Conservation (phyloP, 805 yeast species). For the Clavispora santaluciae region DNA sequence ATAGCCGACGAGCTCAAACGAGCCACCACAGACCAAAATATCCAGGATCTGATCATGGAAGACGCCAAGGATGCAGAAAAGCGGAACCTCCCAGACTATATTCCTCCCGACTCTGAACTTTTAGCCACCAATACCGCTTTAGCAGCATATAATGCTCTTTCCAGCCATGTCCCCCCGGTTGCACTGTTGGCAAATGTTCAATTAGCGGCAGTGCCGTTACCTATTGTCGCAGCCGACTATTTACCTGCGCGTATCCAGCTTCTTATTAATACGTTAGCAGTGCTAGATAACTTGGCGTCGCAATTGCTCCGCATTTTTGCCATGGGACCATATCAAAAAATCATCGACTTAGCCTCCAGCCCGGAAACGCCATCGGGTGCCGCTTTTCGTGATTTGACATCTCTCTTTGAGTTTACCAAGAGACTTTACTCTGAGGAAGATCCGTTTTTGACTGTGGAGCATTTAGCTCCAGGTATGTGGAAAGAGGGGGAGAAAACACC, state of each 20-base stretch:
- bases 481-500: slow-evolving; percentile 59
- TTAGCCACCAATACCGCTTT: slow-evolving; percentile 36
- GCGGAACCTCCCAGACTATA: slow-evolving; percentile 5
- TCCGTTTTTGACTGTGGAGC: slow-evolving; percentile 66
- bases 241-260: slow-evolving; percentile 61
- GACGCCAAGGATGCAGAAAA: neutral
- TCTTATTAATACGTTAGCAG: slow-evolving; percentile 63
- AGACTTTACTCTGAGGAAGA: slow-evolving; percentile 63
- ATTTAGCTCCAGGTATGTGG: slow-evolving; percentile 70
- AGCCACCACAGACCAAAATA: slow-evolving; percentile 21
- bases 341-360: slow-evolving; percentile 63
- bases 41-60: neutral
- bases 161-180: slow-evolving; percentile 34
- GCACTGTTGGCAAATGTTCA: slow-evolving; percentile 42
- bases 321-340: slow-evolving; percentile 69
- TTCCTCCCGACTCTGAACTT: slow-evolving; percentile 41
- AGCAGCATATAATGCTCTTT: slow-evolving; percentile 39
- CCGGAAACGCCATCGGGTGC: slow-evolving; percentile 62
- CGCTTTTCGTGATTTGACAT: slow-evolving; percentile 63
- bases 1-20: slow-evolving; percentile 30
- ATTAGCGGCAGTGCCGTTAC: slow-evolving; percentile 56
- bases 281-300: slow-evolving; percentile 75
- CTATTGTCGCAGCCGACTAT: slow-evolving; percentile 51
- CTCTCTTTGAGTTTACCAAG: slow-evolving; percentile 73
- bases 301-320: slow-evolving; percentile 74